A percentile compares a stretch with the other conserved stretches of the same genome.
Evolutionary conservation across 352 stramenopile species (phyloP).

Genomic region (Halophytophthora polymorphica): DNA sequence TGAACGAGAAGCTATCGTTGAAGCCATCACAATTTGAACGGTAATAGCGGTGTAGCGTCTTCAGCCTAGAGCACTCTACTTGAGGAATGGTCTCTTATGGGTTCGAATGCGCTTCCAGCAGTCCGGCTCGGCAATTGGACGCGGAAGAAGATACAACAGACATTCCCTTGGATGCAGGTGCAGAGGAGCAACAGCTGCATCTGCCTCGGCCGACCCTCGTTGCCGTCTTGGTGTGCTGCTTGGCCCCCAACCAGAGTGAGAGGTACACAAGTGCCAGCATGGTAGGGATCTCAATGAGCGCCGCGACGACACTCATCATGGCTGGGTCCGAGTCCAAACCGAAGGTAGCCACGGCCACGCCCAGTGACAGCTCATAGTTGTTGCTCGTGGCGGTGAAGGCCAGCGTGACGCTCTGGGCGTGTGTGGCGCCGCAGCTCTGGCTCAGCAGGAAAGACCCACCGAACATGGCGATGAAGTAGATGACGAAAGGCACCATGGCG

Average conservation of each 20-base stretch:
- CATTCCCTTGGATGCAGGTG: too few relatives aligned
- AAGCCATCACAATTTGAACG: too few relatives aligned
- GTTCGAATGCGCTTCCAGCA: too few relatives aligned
- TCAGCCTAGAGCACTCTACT: too few relatives aligned
- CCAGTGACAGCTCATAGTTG: constrained; percentile 81
- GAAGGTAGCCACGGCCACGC: constrained; percentile 63
- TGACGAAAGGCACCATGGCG: constrained; percentile 47
- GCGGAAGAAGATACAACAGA: too few relatives aligned
- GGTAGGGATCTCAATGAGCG: constrained; percentile 44
- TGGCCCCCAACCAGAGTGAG: constrained; percentile 20
- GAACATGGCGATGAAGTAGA: constrained; percentile 71
- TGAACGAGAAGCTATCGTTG: too few relatives aligned
- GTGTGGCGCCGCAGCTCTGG: constrained; percentile 28
- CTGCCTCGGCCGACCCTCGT: too few relatives aligned
- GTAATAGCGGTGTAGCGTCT: too few relatives aligned
- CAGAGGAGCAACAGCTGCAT: too few relatives aligned
- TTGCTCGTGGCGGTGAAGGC: constrained; percentile 84
- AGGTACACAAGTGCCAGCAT: constrained; percentile 34
- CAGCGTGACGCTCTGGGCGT: constrained; percentile 44
- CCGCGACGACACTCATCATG: constrained; percentile 45
- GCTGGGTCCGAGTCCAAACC: constrained; percentile 66
- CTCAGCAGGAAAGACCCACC: constrained; percentile 42
- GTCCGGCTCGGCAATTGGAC: too few relatives aligned
- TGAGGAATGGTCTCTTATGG: too few relatives aligned
- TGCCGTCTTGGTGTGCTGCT: not conserved